Conservation (phyloP, 345 rosid genomes). For the Boechera stricta region DNA sequence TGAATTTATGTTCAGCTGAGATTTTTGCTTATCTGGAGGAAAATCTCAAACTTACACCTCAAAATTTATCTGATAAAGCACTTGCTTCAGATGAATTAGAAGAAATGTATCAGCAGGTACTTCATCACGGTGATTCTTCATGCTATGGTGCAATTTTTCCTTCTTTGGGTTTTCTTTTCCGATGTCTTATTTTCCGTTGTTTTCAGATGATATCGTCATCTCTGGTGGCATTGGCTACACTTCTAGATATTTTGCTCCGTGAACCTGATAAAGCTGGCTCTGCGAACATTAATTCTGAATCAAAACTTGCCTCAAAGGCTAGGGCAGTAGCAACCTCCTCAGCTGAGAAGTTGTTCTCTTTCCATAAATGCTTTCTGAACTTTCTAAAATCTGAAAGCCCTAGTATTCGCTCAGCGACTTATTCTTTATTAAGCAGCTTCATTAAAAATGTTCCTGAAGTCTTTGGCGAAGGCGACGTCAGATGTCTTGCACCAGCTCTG, state of each 20-base stretch:
- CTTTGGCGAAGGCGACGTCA: constrained; percentile 67
- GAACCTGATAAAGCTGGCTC: constrained; percentile 65
- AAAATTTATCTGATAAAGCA: constrained; percentile 78
- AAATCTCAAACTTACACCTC: constrained; percentile 85
- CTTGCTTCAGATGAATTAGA: constrained; percentile 84
- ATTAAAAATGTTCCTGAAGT: constrained; percentile 73
- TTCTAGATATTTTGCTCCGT: constrained; percentile 73
- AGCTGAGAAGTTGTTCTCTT: constrained; percentile 77
- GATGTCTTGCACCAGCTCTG: constrained; percentile 64
- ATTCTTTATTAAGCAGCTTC: constrained; percentile 70
- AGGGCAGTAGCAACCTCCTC: constrained; percentile 66
- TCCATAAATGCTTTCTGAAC: constrained; percentile 73
- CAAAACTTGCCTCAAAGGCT: constrained; percentile 79
- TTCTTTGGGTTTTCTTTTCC: constrained; percentile 33
- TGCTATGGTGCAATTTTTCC: constrained; percentile 13
- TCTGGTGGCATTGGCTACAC: constrained; percentile 81
- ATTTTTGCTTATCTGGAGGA: constrained; percentile 87
- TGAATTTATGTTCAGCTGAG: constrained; percentile 72
- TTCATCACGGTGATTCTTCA: constrained; percentile 23
- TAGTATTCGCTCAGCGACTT: constrained; percentile 80
- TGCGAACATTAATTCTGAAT: constrained; percentile 59
- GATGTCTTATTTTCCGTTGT: constrained; percentile 34
- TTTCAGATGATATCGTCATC: constrained; percentile 85
- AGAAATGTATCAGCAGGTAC: constrained; percentile 97
- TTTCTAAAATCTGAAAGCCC: constrained; percentile 77